These are phyloP conservation scores for Elsinoe necatrix DNA, from an alignment of 2,329 filamentous ascomycete genomes.

Conservation along the genomic window DNA sequence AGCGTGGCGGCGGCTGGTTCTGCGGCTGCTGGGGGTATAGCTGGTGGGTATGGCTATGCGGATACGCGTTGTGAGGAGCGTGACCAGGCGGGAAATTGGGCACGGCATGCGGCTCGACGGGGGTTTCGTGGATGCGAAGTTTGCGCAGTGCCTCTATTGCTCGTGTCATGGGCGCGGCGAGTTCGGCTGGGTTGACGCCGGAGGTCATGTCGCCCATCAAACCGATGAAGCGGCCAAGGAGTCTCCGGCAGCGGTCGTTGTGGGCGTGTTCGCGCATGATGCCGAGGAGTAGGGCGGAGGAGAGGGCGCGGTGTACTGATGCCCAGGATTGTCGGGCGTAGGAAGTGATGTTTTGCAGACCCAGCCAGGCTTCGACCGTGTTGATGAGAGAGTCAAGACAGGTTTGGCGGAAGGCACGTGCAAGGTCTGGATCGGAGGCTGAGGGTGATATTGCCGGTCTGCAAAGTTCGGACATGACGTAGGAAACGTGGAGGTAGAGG, in stretches of 20 bases:
- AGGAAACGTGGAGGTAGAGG: conserved; percentile 53
- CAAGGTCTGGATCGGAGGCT: conserved; percentile 34
- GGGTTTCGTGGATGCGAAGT: conserved; percentile 29
- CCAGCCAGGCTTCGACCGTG: conserved; percentile 54
- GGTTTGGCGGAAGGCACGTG: conserved; percentile 43
- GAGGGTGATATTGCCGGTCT: conserved; percentile 50
- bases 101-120: conserved; percentile 12
- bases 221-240: conserved; percentile 40
- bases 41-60: not conserved
- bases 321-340: conserved; percentile 38
- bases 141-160: conserved; percentile 40
- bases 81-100: not conserved
- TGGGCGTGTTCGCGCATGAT: conserved; percentile 38
- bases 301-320: conserved; percentile 37
- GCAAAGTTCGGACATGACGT: conserved; percentile 54
- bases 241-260: conserved; percentile 38
- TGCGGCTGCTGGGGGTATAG: not conserved
- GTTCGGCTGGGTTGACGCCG: conserved; percentile 39
- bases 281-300: conserved; percentile 37
- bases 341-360: conserved; percentile 45
- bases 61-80: not conserved
- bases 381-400: conserved; percentile 47
- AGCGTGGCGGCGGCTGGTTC: conserved; percentile 12
- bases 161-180: conserved; percentile 40
- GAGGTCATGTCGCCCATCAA: conserved; percentile 41